These are phyloP conservation scores for Podaxis sp. DNA, from an alignment of 768 basidiomycete species.

Conservation along the genomic window DNA sequence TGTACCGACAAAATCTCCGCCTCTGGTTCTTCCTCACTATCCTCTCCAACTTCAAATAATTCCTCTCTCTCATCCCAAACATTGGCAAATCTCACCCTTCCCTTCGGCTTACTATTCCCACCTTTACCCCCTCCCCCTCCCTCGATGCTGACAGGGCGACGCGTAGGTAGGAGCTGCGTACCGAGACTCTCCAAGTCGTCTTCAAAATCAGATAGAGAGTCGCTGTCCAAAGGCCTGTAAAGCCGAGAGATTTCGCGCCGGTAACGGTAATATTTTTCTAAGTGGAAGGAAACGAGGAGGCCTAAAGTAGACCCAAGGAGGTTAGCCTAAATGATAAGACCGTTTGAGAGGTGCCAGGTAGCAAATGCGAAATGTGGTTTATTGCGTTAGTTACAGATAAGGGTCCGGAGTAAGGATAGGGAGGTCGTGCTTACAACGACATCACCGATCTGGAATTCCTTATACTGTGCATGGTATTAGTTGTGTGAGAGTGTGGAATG, in stretches of 20 bases:
- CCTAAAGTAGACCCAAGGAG: conserved; percentile 69
- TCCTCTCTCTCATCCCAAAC: conserved; percentile 82
- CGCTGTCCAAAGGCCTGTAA: conserved; percentile 66
- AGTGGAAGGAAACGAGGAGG: conserved; percentile 57
- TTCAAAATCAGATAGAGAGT: conserved; percentile 46
- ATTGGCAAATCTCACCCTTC: conserved; percentile 14
- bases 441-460: conserved; percentile 70
- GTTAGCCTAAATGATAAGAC: conserved; percentile 57
- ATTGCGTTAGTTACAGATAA: neutral
- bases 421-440: conserved; percentile 43
- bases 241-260: conserved; percentile 79
- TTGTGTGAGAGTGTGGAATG: neutral
- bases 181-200: conserved; percentile 30
- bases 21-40: conserved; percentile 44
- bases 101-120: conserved; percentile 5
- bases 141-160: neutral
- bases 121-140: neutral
- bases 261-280: conserved; percentile 74
- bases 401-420: conserved; percentile 6
- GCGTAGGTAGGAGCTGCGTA: conserved; percentile 9
- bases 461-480: conserved; percentile 40
- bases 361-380: too few relatives aligned
- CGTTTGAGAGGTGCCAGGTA: neutral
- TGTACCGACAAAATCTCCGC: conserved; percentile 10
- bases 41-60: conserved; percentile 62